Conservation (phyloP, 768 basidiomycete genomes). For the Phaffia tasmanica region DNA sequence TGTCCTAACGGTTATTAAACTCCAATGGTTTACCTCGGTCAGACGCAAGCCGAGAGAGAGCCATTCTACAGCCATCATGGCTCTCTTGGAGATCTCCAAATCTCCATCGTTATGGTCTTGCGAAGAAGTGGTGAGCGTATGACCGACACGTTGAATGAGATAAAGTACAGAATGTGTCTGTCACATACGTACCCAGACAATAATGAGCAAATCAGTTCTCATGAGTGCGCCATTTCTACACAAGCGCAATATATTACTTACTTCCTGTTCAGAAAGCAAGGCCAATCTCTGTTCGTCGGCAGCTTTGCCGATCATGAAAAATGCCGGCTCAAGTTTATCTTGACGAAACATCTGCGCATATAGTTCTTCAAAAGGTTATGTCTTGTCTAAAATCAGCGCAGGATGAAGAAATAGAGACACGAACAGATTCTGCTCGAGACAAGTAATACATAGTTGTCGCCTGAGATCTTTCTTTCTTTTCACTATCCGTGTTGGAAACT, state of each 20-base stretch:
- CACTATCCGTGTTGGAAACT: not conserved
- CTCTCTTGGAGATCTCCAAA: constrained; percentile 3
- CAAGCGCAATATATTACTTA: not conserved
- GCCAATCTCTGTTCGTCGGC: constrained; percentile 12
- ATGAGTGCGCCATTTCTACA: not conserved
- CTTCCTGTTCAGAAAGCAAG: constrained; percentile 8
- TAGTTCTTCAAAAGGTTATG: not conserved
- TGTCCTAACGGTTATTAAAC: not conserved
- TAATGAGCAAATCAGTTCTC: not conserved
- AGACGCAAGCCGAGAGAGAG: constrained; percentile 2
- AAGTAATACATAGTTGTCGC: constrained; percentile 16
- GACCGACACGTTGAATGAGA: constrained; percentile 8
- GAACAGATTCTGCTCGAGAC: constrained; percentile 16
- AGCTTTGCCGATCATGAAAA: constrained; percentile 20
- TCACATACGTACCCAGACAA: not conserved
- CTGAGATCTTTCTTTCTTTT: constrained; percentile 2
- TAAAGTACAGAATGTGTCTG: not conserved
- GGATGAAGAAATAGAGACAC: not conserved
- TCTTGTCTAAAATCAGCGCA: too few relatives aligned
- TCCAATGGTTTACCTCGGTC: not conserved
- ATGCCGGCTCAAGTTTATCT: constrained; percentile 12
- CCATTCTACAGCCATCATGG: constrained; percentile 13
- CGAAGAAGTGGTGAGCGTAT: constrained; percentile 4
- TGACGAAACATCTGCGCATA: constrained; percentile 3
- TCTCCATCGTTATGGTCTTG: constrained; percentile 1